These are phyloP conservation scores for Mucuna pruriens DNA, from an alignment of 306 rosid species.

Conservation along the genomic window DNA sequence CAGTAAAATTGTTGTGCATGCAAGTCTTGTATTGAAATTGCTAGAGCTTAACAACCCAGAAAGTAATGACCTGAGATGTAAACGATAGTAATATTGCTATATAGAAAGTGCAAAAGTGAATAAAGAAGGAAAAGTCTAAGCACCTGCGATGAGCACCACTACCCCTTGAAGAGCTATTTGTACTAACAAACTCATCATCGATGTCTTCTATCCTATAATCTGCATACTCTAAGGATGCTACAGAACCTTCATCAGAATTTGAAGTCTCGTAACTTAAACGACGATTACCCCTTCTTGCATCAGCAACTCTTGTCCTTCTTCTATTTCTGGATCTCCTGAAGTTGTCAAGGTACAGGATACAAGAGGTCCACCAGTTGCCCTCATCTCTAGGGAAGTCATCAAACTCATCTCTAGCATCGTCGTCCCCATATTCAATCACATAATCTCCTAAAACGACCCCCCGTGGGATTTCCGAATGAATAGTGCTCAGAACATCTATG, in stretches of 20 bases:
- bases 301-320: constrained; percentile 75
- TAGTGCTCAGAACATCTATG: constrained; percentile 94
- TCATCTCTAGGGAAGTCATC: constrained; percentile 87
- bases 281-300: constrained; percentile 70
- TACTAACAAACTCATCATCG: constrained; percentile 71
- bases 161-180: constrained; percentile 65
- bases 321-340: constrained; percentile 86
- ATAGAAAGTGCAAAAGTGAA: neutral
- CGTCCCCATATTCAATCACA: constrained; percentile 93
- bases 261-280: constrained; percentile 78
- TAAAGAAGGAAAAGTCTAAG: constrained; percentile 19
- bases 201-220: constrained; percentile 75
- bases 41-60: neutral
- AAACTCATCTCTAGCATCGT: constrained; percentile 80
- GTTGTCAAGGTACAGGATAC: constrained; percentile 86
- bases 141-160: constrained; percentile 78
- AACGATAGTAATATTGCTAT: neutral
- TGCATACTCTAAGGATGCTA: constrained; percentile 68
- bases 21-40: neutral
- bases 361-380: constrained; percentile 98
- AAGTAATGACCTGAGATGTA: neutral
- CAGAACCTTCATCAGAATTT: constrained; percentile 86
- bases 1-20: neutral
- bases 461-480: constrained; percentile 88
- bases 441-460: constrained; percentile 96